phyloP scores from a whole-genome alignment of 352 stramenopile species.

The Pilasporangium apinafurcum region DNA sequence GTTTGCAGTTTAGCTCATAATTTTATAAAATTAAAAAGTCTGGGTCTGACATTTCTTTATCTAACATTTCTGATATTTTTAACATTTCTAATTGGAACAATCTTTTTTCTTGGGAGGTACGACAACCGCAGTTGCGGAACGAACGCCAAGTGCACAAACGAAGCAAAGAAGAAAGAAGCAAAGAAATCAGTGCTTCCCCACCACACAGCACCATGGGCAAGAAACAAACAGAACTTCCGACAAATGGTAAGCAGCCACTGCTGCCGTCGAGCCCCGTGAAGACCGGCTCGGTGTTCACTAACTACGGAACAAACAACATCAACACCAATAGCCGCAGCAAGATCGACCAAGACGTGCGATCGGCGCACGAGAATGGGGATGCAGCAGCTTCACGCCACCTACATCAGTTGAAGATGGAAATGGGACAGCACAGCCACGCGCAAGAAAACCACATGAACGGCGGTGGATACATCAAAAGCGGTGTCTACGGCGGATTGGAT shows the following conservation, averaged over 20 bases:
- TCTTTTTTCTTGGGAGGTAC: too few species aligned
- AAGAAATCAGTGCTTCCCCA: too few species aligned
- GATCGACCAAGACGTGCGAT: conserved; percentile 49
- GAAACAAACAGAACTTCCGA: too few species aligned
- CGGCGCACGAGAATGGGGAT: conserved; percentile 38
- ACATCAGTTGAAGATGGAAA: conserved; percentile 65
- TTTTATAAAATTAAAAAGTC: too few species aligned
- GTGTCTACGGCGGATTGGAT: conserved; percentile 94
- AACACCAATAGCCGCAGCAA: conserved; percentile 19
- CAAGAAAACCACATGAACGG: conserved; percentile 68
- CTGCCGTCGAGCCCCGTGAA: conserved; percentile 11
- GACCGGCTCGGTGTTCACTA: conserved; percentile 15
- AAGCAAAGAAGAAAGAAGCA: too few species aligned
- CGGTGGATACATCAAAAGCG: conserved; percentile 79
- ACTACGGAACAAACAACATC: conserved; percentile 32
- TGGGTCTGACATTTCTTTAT: too few species aligned
- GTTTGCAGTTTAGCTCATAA: too few species aligned
- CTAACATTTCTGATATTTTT: too few species aligned
- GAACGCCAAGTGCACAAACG: too few species aligned
- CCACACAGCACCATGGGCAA: conserved; percentile 1
- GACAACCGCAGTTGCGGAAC: too few species aligned
- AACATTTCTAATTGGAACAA: too few species aligned
- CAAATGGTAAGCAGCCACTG: too few species aligned
- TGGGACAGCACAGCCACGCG: conserved; percentile 47
- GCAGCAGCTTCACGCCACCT: conserved; percentile 46